These are phyloP conservation scores for Venturia asperata DNA, from an alignment of 2,329 filamentous ascomycete genomes.

Conservation along the genomic window DNA sequence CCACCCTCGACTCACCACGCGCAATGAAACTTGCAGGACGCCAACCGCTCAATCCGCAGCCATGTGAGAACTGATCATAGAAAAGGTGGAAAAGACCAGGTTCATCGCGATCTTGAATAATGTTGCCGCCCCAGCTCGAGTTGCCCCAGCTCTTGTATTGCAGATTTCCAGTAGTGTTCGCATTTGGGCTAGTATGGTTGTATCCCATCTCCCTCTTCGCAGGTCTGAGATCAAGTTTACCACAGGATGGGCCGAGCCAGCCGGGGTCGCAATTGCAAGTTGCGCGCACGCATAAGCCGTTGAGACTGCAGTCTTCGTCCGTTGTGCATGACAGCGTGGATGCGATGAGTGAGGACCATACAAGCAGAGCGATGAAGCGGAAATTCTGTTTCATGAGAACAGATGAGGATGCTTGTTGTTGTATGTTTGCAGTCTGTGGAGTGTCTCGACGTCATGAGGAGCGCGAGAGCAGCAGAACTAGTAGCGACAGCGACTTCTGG, in stretches of 20 bases:
- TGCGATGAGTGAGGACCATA: no score
- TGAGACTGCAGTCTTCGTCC: conserved; percentile 5
- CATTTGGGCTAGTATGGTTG: neutral
- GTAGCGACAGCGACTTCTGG: no score
- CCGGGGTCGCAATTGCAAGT: neutral
- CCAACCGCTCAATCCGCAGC: neutral
- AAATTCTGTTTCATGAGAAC: no score
- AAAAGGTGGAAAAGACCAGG: neutral
- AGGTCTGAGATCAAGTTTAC: neutral
- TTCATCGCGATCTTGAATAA: neutral
- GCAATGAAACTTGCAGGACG: neutral
- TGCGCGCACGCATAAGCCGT: neutral
- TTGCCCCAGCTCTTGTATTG: neutral
- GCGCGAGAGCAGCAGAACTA: no score
- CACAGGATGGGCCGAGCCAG: neutral
- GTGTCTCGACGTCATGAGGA: no score
- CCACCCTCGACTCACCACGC: neutral
- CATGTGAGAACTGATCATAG: neutral
- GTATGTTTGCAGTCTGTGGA: no score
- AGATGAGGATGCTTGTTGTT: no score
- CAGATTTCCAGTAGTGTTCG: neutral
- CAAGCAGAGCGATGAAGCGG: no score
- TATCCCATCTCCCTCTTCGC: neutral
- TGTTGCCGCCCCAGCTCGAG: neutral
- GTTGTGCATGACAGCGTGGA: neutral